Percentiles rank a stretch among this genome's conserved stretches.
Evolutionary conservation across 225 moss, liverwort and hornwort genomes (phyloP).

Genomic region (Thuidium tamariscinum): DNA sequence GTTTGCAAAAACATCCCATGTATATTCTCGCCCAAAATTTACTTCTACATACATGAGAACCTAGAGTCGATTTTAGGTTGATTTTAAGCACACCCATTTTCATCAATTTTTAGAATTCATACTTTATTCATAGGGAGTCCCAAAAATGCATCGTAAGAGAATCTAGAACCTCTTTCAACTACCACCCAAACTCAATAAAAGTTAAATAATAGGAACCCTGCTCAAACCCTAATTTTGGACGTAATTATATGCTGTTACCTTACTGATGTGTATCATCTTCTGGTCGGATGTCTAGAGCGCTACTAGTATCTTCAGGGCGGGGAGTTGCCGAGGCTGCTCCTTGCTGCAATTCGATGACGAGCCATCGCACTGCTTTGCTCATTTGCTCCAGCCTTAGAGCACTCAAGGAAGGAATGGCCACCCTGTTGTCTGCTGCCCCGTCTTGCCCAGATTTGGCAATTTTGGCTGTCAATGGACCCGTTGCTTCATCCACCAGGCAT

Average conservation of each 20-base stretch:
- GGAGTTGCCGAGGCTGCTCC: slow-evolving; percentile 47
- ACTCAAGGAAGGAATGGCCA: slow-evolving; percentile 78
- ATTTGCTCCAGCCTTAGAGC: slow-evolving; percentile 95
- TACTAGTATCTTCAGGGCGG: slow-evolving; percentile 27
- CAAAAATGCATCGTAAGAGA: not conserved
- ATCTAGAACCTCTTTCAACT: not conserved
- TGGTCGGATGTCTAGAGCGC: slow-evolving; percentile 24
- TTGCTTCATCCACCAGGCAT: slow-evolving; percentile 94
- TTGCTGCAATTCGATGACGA: slow-evolving; percentile 78
- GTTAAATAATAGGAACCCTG: not conserved
- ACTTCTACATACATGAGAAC: not conserved
- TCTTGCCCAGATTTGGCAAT: slow-evolving; percentile 50
- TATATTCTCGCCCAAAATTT: not conserved
- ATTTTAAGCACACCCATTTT: not conserved
- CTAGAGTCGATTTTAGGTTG: no score
- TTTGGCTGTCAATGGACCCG: slow-evolving; percentile 75
- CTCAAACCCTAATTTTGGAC: not conserved
- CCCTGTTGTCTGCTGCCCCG: slow-evolving; percentile 34
- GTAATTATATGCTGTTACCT: not conserved
- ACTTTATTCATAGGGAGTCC: not conserved
- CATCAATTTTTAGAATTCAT: not conserved
- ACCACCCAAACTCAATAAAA: not conserved
- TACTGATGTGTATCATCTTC: slow-evolving; percentile 40
- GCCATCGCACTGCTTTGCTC: slow-evolving; percentile 89
- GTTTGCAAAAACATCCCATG: not conserved